Base-by-base conservation (phyloP, 306 rosid species). In the Neltuma alba region DNA sequence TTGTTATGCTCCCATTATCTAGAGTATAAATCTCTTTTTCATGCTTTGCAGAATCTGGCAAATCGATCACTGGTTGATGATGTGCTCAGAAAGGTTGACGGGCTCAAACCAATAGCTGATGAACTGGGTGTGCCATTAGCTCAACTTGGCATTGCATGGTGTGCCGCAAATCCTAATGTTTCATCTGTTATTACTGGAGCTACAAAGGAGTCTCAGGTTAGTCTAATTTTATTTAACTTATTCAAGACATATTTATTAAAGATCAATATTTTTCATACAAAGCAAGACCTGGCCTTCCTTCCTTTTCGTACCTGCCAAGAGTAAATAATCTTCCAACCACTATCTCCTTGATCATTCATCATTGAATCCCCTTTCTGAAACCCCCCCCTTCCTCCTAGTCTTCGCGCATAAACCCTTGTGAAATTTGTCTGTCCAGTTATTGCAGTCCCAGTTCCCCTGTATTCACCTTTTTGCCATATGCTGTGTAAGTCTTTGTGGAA, bases 71-170 rank as follows among this genome's bases (percentile, higher is more conserved):
- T 95, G 82, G 90, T 89, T 58, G 97, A 91, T 75, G 99, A 95
- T 1, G 97, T 91, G 82, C 91, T 95, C 75, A 82, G 4, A 83
- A 95, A 95, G 88, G 99, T 95, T 47, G 89, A 93, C 71, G 92
- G 91, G 69, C 83, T 95, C 72, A 93, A 93, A 86, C 99, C 98
- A 61, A 95, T 95, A 80, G 99, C 99, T 5, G 99, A 92, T 80
- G 99, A 95, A 80, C 83, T 95, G 31, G 96, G 94, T 5, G 98
- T 93, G 81, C 93, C 98, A 2, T 78, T 95, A 62, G 67, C 99
- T 20, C 99, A 95, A 81, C 96, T 95, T 66, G 89, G 97, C 54
- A 93, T 95, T 81, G 98, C 98, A 0, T 95, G 99, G 99, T 95
- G 99, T 71, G 98, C 99, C 44, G 85, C 96, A 13, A 95, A 95